Conservation (phyloP, 495 filamentous ascomycete genomes). For the Daldinia vernicosa region DNA sequence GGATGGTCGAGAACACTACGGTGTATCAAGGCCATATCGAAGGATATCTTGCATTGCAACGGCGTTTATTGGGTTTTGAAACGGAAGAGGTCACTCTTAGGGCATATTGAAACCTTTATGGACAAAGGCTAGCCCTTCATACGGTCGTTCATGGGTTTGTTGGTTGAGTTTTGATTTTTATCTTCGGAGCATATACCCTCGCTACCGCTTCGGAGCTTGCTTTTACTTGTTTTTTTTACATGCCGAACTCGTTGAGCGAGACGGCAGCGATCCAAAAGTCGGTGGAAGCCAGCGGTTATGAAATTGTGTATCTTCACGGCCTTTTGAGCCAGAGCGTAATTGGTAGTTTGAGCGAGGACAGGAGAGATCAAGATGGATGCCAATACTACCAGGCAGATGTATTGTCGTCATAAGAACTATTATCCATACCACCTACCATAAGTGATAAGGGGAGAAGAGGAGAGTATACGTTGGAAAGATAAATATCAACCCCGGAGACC, state of each 20-base stretch:
- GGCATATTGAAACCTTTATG: conserved; percentile 38
- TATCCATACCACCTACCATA: conserved; percentile 1
- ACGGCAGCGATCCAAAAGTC: conserved; percentile 25
- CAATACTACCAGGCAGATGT: neutral
- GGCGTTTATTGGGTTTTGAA: conserved; percentile 39
- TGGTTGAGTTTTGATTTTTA: conserved; percentile 27
- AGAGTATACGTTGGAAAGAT: conserved; percentile 26
- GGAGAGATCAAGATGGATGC: neutral
- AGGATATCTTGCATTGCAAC: conserved; percentile 45
- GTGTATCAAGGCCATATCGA: conserved; percentile 7
- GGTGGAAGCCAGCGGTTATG: conserved; percentile 18
- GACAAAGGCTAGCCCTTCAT: conserved; percentile 38
- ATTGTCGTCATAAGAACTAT: conserved; percentile 16
- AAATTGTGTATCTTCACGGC: conserved; percentile 6
- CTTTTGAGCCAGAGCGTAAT: conserved; percentile 18
- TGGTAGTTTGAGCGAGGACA: neutral
- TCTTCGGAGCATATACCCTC: conserved; percentile 47
- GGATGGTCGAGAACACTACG: conserved; percentile 12
- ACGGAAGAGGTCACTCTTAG: conserved; percentile 33
- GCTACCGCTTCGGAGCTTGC: conserved; percentile 39
- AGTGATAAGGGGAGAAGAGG: neutral
- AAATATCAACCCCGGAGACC: conserved; percentile 26
- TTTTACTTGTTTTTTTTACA: conserved; percentile 1
- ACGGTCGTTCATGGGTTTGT: conserved; percentile 41
- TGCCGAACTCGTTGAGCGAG: conserved; percentile 36